Evolutionary conservation across 352 stramenopile species (phyloP).

Genomic region (Phytophthora fragariae): DNA sequence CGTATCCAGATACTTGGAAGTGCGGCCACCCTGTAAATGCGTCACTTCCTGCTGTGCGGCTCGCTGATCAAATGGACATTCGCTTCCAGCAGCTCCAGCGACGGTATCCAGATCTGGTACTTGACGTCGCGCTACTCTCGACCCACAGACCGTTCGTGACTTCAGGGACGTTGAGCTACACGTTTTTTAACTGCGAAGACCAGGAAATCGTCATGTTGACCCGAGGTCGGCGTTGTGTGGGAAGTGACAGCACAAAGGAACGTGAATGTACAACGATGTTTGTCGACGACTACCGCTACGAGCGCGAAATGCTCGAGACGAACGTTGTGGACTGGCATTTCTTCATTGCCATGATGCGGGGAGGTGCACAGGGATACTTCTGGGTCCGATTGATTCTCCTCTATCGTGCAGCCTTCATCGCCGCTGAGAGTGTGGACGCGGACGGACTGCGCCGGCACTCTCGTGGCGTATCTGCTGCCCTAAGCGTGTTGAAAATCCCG

Average conservation of each 20-base stretch:
- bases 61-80: constrained; percentile 41
- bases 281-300: constrained; percentile 66
- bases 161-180: constrained; percentile 9
- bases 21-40: constrained; percentile 22
- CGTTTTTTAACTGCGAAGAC: constrained; percentile 21
- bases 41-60: constrained; percentile 8
- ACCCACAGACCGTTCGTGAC: constrained; percentile 18
- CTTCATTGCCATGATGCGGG: constrained; percentile 41
- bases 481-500: constrained; percentile 49
- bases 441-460: not conserved
- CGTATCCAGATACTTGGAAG: constrained; percentile 25
- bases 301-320: constrained; percentile 43
- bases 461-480: constrained; percentile 6
- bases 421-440: not conserved
- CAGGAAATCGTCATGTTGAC: constrained; percentile 47
- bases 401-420: constrained; percentile 26
- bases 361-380: constrained; percentile 52
- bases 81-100: constrained; percentile 18
- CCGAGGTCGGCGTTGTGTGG: constrained; percentile 30
- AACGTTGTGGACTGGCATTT: constrained; percentile 47
- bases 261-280: constrained; percentile 43
- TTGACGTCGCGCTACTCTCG: constrained; percentile 38
- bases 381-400: constrained; percentile 50
- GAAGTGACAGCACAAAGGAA: not conserved
- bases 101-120: constrained; percentile 10